phyloP scores from a whole-genome alignment of 495 filamentous ascomycete genomes.

The Lichina pygmaea region DNA sequence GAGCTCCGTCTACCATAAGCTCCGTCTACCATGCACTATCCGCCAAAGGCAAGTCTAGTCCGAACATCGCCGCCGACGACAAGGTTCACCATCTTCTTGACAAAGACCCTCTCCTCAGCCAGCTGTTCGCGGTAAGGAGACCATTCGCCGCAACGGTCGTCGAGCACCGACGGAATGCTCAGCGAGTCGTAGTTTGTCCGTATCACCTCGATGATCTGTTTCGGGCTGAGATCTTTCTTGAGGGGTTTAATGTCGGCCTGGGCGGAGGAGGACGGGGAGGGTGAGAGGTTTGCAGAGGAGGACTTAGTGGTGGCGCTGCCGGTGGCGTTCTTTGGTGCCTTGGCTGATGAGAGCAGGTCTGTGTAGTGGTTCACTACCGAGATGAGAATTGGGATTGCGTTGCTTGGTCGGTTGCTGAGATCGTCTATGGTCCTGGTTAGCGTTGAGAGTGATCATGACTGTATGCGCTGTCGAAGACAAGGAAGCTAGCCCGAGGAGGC shows the following conservation, averaged over 20 bases:
- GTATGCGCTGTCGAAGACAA: background rate
- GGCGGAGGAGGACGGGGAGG: too few relatives aligned
- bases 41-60: too few relatives aligned
- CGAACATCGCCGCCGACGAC: too few relatives aligned
- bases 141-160: background rate
- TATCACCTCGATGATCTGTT: constrained; percentile 72
- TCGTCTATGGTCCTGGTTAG: background rate
- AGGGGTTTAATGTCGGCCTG: too few relatives aligned
- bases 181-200: constrained; percentile 89
- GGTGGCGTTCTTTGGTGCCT: constrained; percentile 8
- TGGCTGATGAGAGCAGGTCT: constrained; percentile 24
- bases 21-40: too few relatives aligned
- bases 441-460: background rate
- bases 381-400: constrained; percentile 59
- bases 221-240: constrained; percentile 28
- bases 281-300: too few relatives aligned
- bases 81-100: too few relatives aligned
- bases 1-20: too few relatives aligned
- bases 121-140: background rate
- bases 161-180: constrained; percentile 39
- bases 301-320: too few relatives aligned
- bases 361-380: constrained; percentile 72
- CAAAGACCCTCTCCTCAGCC: background rate
- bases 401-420: constrained; percentile 8
- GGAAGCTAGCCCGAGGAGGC: background rate